phyloP scores from a whole-genome alignment of 371 early-diverging fungal genomes.

The Agmasoma carcini region DNA sequence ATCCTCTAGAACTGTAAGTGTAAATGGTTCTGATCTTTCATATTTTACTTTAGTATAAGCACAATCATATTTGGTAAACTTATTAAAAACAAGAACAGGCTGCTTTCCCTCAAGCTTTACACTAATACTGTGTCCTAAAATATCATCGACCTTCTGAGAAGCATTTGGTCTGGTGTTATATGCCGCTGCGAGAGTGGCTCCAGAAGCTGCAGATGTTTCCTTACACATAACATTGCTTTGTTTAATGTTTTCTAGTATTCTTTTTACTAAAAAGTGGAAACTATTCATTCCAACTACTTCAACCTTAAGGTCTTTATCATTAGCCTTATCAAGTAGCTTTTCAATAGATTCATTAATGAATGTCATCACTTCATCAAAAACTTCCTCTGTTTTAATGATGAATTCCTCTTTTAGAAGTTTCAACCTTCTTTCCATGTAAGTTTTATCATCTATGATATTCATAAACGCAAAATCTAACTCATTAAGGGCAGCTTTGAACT shows the following conservation, averaged over 20 bases:
- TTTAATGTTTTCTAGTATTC: slow-evolving; percentile 12
- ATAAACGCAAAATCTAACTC: slow-evolving; percentile 6
- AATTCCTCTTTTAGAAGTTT: slow-evolving; percentile 37
- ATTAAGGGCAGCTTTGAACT: slow-evolving; percentile 38
- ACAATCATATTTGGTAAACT: background rate
- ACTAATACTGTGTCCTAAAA: slow-evolving; percentile 18
- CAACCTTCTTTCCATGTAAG: slow-evolving; percentile 10
- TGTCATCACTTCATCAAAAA: slow-evolving; percentile 14
- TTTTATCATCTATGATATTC: slow-evolving; percentile 24
- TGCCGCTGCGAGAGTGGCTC: slow-evolving; percentile 31
- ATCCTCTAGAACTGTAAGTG: slow-evolving; percentile 27
- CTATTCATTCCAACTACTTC: slow-evolving; percentile 45
- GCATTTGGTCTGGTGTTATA: slow-evolving; percentile 12
- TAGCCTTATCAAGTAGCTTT: slow-evolving; percentile 5
- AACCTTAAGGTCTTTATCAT: slow-evolving; percentile 4
- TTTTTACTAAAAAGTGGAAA: slow-evolving; percentile 23
- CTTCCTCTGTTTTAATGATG: background rate
- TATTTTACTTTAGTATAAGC: slow-evolving; percentile 18
- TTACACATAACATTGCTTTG: slow-evolving; percentile 16
- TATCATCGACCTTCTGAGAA: slow-evolving; percentile 30
- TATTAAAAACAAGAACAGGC: slow-evolving; percentile 23
- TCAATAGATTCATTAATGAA: slow-evolving; percentile 30
- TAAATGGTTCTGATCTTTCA: slow-evolving; percentile 22
- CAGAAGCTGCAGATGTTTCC: slow-evolving; percentile 29
- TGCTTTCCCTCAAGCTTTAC: slow-evolving; percentile 8